phyloP scores from a whole-genome alignment of 129 eudicot species.

The Helichrysum umbraculigerum region DNA sequence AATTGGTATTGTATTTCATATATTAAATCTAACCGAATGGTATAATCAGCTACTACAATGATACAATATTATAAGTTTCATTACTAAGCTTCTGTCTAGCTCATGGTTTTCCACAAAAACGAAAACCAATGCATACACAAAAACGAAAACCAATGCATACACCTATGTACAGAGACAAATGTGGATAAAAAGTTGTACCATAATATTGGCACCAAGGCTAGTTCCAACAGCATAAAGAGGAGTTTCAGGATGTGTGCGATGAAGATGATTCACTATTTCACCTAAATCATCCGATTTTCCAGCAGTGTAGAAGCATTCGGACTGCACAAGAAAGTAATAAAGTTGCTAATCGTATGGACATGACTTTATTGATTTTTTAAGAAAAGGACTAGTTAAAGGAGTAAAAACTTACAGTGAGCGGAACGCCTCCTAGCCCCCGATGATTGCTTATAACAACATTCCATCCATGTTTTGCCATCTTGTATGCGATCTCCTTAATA shows the following conservation, averaged over 20 bases:
- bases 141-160: too few species aligned
- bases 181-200: conserved; percentile 48
- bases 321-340: conserved; percentile 40
- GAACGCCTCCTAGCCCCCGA: conserved; percentile 93
- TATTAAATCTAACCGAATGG: too few species aligned
- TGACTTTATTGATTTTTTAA: background rate
- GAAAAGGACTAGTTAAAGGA: too few species aligned
- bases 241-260: conserved; percentile 56
- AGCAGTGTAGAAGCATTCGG: conserved; percentile 88
- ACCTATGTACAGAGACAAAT: background rate
- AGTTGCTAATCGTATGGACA: conserved; percentile 1
- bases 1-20: too few species aligned
- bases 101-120: too few species aligned
- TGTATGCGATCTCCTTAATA: conserved; percentile 63
- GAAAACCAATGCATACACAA: too few species aligned
- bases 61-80: too few species aligned
- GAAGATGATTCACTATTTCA: conserved; percentile 65
- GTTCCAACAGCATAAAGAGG: conserved; percentile 86
- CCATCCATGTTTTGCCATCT: conserved; percentile 77
- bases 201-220: conserved; percentile 94
- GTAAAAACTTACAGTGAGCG: conserved; percentile 75
- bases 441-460: conserved; percentile 93
- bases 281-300: conserved; percentile 94
- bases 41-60: too few species aligned
- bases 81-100: too few species aligned